A percentile compares a stretch with the other conserved stretches of the same genome.
Evolutionary conservation across 23 red algal genomes (phyloP).

Genomic region (Gracilariopsis chorda): DNA sequence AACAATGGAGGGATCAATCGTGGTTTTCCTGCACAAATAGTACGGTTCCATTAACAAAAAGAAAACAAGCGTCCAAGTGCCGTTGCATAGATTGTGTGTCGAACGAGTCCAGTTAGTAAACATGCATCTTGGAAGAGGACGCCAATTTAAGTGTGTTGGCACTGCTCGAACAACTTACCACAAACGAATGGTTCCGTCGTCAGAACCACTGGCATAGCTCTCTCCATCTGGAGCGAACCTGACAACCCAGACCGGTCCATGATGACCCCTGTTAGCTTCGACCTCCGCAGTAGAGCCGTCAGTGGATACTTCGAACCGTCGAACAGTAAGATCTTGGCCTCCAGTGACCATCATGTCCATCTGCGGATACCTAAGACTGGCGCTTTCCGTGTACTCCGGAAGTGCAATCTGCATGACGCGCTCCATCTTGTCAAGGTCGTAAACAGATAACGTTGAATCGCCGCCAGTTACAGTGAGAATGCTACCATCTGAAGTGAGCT

Average conservation of each 20-base stretch:
- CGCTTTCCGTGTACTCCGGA: conserved; percentile 63
- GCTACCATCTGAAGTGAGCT: conserved; percentile 68
- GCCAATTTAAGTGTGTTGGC: too few relatives aligned
- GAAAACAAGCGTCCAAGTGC: too few relatives aligned
- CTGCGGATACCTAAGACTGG: conserved; percentile 57
- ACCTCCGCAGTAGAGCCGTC: conserved; percentile 26
- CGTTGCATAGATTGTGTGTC: too few relatives aligned
- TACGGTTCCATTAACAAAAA: too few relatives aligned
- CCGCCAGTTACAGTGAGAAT: conserved; percentile 54
- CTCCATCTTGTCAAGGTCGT: conserved; percentile 65
- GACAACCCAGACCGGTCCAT: conserved; percentile 89
- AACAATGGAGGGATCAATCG: conserved; percentile 55
- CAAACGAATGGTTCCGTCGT: conserved; percentile 93
- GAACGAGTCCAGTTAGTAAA: too few relatives aligned
- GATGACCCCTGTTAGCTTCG: conserved; percentile 77
- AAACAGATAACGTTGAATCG: conserved; percentile 65
- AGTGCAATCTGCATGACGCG: conserved; percentile 47
- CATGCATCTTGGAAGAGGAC: too few relatives aligned
- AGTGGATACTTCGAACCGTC: conserved; percentile 45
- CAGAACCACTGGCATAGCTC: conserved; percentile 76
- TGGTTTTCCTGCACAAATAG: conserved; percentile 70
- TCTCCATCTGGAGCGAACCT: conserved; percentile 79
- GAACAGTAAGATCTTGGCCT: conserved; percentile 73
- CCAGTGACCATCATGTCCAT: conserved; percentile 66
- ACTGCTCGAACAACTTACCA: conserved; percentile 73